A percentile compares a stretch with the other conserved stretches of the same genome.
These are phyloP conservation scores for Helminthosporium solani DNA, from an alignment of 2,329 filamentous ascomycete genomes.

Conservation along the genomic window DNA sequence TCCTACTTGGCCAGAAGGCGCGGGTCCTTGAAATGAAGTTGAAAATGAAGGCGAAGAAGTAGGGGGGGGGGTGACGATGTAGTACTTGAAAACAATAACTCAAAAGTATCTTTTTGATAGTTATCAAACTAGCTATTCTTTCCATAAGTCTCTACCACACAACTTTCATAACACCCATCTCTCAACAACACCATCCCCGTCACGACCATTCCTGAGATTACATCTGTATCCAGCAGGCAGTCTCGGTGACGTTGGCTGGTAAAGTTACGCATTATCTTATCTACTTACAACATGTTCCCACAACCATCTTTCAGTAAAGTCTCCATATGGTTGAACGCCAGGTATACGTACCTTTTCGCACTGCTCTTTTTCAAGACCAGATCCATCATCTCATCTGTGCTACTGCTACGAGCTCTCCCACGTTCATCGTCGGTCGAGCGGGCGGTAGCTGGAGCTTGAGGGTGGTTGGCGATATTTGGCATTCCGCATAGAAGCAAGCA, in stretches of 20 bases:
- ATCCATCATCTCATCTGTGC: conserved; percentile 58
- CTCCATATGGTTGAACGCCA: conserved; percentile 60
- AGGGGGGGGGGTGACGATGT: no score
- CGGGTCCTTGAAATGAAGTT: background rate
- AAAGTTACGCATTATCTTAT: conserved; percentile 47
- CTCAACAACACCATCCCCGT: conserved; percentile 45
- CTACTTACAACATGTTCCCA: conserved; percentile 46
- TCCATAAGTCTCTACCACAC: conserved; percentile 37
- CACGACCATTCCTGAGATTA: conserved; percentile 45
- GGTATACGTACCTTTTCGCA: conserved; percentile 52
- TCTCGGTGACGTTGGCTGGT: conserved; percentile 47
- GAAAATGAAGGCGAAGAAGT: background rate
- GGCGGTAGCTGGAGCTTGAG: conserved; percentile 56
- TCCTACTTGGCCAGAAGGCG: background rate
- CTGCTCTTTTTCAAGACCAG: conserved; percentile 54
- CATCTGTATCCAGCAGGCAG: conserved; percentile 43
- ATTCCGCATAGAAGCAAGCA: no score
- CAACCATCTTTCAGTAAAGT: conserved; percentile 56
- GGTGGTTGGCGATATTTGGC: conserved; percentile 38
- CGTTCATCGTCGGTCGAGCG: conserved; percentile 58
- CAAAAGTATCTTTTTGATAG: conserved; percentile 38
- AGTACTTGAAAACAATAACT: no score
- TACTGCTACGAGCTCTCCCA: conserved; percentile 48
- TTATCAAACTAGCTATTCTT: conserved; percentile 36
- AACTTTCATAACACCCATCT: conserved; percentile 39